Evolutionary conservation across 805 yeast genomes (phyloP).

Genomic region (Metschnikowia proteae): DNA sequence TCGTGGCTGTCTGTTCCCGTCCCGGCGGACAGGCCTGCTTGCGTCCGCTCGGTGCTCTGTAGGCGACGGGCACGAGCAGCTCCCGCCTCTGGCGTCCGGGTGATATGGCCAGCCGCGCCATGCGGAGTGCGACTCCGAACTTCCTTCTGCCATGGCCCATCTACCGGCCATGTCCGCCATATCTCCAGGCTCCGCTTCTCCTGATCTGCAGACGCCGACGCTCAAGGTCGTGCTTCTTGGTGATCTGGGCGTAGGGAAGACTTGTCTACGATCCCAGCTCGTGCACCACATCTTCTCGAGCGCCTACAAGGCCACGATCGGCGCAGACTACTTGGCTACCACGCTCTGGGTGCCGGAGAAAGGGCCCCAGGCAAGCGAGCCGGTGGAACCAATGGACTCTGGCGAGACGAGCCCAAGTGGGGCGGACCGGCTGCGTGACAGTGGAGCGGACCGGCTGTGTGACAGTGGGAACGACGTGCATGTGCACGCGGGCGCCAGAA

Average conservation of each 20-base stretch:
- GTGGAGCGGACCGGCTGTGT: no score
- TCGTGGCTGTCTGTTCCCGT: no score
- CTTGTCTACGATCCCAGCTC: slow-evolving; percentile 53
- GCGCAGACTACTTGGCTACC: slow-evolving; percentile 54
- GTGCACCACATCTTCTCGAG: slow-evolving; percentile 52
- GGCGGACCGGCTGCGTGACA: no score
- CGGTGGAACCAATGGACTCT: no score
- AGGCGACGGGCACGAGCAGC: no score
- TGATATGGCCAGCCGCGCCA: background rate
- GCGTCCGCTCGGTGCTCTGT: no score
- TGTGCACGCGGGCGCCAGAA: background rate
- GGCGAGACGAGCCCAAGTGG: no score
- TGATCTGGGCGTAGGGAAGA: slow-evolving; percentile 59
- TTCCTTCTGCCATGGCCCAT: slow-evolving; percentile 1
- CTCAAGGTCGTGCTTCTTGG: slow-evolving; percentile 54
- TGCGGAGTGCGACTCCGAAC: background rate
- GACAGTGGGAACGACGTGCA: background rate
- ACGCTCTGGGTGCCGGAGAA: slow-evolving; percentile 19
- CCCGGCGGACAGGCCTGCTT: no score
- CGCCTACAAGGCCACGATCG: slow-evolving; percentile 57
- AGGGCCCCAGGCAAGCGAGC: background rate
- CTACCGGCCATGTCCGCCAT: slow-evolving; percentile 3
- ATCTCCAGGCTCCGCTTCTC: slow-evolving; percentile 1
- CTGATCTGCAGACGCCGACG: background rate
- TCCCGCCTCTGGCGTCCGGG: no score